Evolutionary conservation across 768 basidiomycete genomes (phyloP), one percentile per base, ranked within the genome.

Genomic region (Boletus speciosus): DNA sequence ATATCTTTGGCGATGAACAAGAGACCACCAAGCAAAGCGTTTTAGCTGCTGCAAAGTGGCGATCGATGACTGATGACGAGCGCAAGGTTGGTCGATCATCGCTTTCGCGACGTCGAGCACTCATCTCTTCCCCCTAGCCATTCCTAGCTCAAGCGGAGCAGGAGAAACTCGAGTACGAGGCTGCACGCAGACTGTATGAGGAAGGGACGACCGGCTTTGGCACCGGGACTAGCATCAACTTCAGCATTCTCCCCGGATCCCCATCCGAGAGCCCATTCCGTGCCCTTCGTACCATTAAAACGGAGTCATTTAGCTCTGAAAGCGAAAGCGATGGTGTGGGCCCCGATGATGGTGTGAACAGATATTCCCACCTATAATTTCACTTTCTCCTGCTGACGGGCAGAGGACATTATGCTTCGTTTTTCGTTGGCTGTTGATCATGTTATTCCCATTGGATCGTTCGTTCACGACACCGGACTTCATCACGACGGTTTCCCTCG

Each of bases 11-110:
- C 10, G 87, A 90, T 49, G 93, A 94, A 73, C 86, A 85, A 35
- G 94, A 95, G 74, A 94, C 94, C 9, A 95, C 94, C 50, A 91
- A 90, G 71, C 94, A 97, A 76, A 93, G 91, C 71, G 90, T 94
- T 4, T 76, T 95, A 44, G 94, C 94, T 54, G 94, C 94, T 46
- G 88, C 88, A 52, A 88, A 88, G 71, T 98, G 94, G 94, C 81
- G 93, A 57, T 86, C 84, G 39, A 90, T 98, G 88, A 86, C 88
- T 31, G 91, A 94, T 72, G 92, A 87, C 43, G 93, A 98, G 73
- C 85, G 93, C 66, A 91, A 90, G 82, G 93, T 94, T 67, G 44
- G 78, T 66, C 27, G 56, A 47, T 42, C 37, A 23, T 48, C 23
- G 3, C n/a, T n/a, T 19, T 44, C 31, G 52, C 38, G 12, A 56